These are phyloP conservation scores for Quambalaria eucalypti DNA, from an alignment of 1,284 basidiomycete species.

Conservation along the genomic window DNA sequence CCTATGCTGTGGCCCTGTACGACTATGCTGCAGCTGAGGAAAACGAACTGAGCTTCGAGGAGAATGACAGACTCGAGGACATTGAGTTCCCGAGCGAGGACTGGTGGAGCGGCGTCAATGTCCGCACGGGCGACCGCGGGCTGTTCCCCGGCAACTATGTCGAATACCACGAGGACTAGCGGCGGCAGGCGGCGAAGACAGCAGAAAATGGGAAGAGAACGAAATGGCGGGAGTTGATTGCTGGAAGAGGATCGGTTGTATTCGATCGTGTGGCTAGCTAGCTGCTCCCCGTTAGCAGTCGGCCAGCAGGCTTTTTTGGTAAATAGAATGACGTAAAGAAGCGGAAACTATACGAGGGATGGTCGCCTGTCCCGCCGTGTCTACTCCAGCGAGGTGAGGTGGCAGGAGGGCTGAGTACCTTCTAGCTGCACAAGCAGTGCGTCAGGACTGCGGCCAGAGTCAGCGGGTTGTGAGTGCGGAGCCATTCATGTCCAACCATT, in stretches of 20 bases:
- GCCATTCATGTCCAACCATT: too few relatives aligned
- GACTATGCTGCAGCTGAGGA: constrained; percentile 45
- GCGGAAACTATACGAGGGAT: too few relatives aligned
- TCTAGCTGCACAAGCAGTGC: too few relatives aligned
- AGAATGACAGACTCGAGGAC: constrained; percentile 41
- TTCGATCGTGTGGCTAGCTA: too few relatives aligned
- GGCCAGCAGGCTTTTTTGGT: too few relatives aligned
- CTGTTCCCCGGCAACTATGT: constrained; percentile 47
- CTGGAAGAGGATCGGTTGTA: not conserved
- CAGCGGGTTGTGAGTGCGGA: too few relatives aligned
- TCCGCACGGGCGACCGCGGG: constrained; percentile 51
- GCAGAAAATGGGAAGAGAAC: not conserved
- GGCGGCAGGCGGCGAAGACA: not conserved
- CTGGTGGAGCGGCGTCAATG: constrained; percentile 44
- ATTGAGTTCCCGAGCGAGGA: constrained; percentile 44
- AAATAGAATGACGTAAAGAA: too few relatives aligned
- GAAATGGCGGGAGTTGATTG: not conserved
- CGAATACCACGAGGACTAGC: not conserved
- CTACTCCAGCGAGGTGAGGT: too few relatives aligned
- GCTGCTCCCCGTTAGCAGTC: too few relatives aligned
- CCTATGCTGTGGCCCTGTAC: constrained; percentile 39
- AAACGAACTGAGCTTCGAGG: constrained; percentile 38
- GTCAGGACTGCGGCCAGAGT: too few relatives aligned
- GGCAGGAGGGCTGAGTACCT: too few relatives aligned
- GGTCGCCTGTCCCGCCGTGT: too few relatives aligned